Percentiles rank a stretch among this genome's conserved stretches.
Conservation (phyloP, 345 rosid species). For the Boechera divaricarpa region DNA sequence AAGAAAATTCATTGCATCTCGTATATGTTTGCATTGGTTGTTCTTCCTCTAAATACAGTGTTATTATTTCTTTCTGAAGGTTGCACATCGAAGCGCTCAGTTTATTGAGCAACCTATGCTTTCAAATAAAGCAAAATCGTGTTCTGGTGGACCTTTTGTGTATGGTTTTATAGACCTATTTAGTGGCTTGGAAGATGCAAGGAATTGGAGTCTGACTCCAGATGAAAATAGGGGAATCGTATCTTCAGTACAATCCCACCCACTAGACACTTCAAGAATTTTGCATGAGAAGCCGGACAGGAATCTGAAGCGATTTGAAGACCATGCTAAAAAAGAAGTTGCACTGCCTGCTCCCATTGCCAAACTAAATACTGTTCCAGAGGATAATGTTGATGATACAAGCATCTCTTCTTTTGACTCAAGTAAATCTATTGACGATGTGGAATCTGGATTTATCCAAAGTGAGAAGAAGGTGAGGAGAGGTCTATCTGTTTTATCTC, state of each 20-base stretch:
- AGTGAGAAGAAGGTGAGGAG: slow-evolving; percentile 59
- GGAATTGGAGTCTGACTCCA: slow-evolving; percentile 73
- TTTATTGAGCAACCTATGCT: slow-evolving; percentile 52
- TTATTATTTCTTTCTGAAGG: slow-evolving; percentile 50
- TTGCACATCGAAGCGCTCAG: slow-evolving; percentile 48
- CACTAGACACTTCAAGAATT: slow-evolving; percentile 49
- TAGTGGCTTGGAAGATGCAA: slow-evolving; percentile 79
- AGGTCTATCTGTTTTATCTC: slow-evolving; percentile 17
- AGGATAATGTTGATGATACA: slow-evolving; percentile 60
- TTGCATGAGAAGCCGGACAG: slow-evolving; percentile 50
- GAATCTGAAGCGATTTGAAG: slow-evolving; percentile 50
- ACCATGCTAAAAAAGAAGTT: slow-evolving; percentile 55
- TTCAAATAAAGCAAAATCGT: slow-evolving; percentile 54
- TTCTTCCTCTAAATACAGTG: slow-evolving; percentile 16
- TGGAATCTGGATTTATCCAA: slow-evolving; percentile 43
- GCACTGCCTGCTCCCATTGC: slow-evolving; percentile 45
- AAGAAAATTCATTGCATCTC: neutral
- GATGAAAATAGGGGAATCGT: slow-evolving; percentile 61
- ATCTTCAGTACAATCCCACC: slow-evolving; percentile 55
- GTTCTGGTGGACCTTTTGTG: slow-evolving; percentile 66
- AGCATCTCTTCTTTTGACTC: slow-evolving; percentile 57
- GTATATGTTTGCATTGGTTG: slow-evolving; percentile 13
- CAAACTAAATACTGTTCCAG: slow-evolving; percentile 60
- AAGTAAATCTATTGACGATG: slow-evolving; percentile 53
- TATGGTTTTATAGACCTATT: slow-evolving; percentile 90